phyloP scores from a whole-genome alignment of 2,329 filamentous ascomycete genomes.

The Phoma sp. region DNA sequence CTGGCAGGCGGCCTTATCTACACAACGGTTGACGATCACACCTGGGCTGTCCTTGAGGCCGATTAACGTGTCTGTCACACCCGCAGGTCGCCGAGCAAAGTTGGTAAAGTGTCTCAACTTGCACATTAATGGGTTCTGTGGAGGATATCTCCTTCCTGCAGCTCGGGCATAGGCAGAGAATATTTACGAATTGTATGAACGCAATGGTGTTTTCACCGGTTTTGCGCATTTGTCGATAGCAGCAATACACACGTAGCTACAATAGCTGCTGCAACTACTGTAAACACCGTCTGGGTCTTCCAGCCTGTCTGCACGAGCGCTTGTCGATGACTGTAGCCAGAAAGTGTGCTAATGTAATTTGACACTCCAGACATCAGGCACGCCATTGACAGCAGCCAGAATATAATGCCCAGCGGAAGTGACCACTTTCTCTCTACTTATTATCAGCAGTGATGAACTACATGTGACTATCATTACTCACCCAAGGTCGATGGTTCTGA shows the following conservation, averaged over 20 bases:
- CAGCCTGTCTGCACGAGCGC: conserved; percentile 92
- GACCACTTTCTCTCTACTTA: conserved; percentile 75
- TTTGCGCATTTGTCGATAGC: conserved; percentile 48
- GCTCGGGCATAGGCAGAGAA: background rate
- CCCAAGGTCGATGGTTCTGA: conserved; percentile 59
- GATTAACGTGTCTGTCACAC: conserved; percentile 24
- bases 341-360: conserved; percentile 85
- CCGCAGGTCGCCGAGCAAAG: background rate
- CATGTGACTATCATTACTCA: conserved; percentile 10
- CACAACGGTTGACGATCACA: conserved; percentile 90
- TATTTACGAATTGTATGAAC: conserved; percentile 11
- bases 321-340: conserved; percentile 76
- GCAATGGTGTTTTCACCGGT: conserved; percentile 15
- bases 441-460: conserved; percentile 2
- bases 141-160: background rate
- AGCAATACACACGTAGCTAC: conserved; percentile 51
- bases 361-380: conserved; percentile 78
- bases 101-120: background rate
- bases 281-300: conserved; percentile 81
- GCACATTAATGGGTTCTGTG: too few relatives aligned
- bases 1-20: conserved; percentile 77
- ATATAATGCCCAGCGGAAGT: conserved; percentile 81
- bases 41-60: conserved; percentile 82
- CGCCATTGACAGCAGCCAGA: conserved; percentile 81
- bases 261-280: conserved; percentile 49